Percentiles rank a stretch among this genome's conserved stretches.
phyloP scores from a whole-genome alignment of 768 basidiomycete genomes.

The Lactarius akahatsu region DNA sequence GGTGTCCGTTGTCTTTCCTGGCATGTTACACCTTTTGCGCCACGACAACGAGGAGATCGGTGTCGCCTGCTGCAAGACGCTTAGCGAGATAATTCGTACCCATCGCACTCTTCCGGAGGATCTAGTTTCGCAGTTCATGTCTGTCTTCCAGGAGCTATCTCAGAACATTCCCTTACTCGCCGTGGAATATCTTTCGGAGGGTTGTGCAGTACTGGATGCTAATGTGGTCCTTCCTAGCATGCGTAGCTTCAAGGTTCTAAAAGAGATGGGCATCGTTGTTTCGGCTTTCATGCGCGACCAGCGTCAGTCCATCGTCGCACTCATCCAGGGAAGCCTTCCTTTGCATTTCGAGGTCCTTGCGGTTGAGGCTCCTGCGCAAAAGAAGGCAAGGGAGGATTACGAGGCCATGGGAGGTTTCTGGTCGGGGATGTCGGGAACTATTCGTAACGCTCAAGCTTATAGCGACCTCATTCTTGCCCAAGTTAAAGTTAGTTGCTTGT shows the following conservation, averaged over 20 bases:
- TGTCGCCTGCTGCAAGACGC: constrained; percentile 81
- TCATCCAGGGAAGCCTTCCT: constrained; percentile 67
- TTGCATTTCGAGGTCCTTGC: constrained; percentile 79
- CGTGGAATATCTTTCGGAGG: constrained; percentile 69
- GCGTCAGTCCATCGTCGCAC: constrained; percentile 58
- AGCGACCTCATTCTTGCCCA: constrained; percentile 84
- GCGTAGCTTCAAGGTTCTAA: constrained; percentile 89
- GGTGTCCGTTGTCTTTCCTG: constrained; percentile 62
- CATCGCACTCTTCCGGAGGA: constrained; percentile 74
- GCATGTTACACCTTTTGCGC: constrained; percentile 81
- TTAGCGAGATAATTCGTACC: constrained; percentile 83
- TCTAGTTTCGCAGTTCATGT: constrained; percentile 73
- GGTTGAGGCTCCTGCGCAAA: constrained; percentile 79
- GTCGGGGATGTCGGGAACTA: constrained; percentile 75
- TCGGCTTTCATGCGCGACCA: constrained; percentile 88
- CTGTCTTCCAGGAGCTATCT: constrained; percentile 76
- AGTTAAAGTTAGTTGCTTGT: constrained; percentile 65
- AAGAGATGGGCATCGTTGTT: constrained; percentile 91
- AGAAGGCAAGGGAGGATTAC: constrained; percentile 68
- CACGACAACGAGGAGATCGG: constrained; percentile 97
- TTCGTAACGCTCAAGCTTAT: constrained; percentile 73
- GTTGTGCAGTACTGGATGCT: constrained; percentile 53
- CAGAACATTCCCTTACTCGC: constrained; percentile 72
- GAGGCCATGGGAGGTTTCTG: constrained; percentile 82
- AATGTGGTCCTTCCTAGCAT: constrained; percentile 66